Evolutionary conservation across 495 filamentous ascomycete genomes (phyloP).

Genomic region (Penicillium flavigenum): DNA sequence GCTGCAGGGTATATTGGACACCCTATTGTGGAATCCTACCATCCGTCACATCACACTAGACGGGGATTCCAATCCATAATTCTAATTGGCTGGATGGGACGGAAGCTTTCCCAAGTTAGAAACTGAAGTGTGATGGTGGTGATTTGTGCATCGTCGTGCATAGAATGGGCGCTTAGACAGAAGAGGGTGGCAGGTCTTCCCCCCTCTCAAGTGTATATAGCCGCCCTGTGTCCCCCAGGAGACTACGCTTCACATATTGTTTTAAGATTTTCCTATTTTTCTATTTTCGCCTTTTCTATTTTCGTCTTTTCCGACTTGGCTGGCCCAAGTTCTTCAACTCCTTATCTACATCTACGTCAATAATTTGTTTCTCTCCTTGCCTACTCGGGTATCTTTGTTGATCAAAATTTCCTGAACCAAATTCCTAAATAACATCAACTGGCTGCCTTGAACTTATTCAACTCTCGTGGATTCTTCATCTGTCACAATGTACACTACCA

Average conservation of each 20-base stretch:
- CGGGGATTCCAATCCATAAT: background rate
- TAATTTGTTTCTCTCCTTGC: slow-evolving; percentile 32
- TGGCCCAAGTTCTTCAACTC: slow-evolving; percentile 37
- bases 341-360: slow-evolving; percentile 32
- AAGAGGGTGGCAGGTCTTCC: slow-evolving; percentile 11
- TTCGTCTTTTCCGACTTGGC: slow-evolving; percentile 39
- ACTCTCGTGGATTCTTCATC: slow-evolving; percentile 9
- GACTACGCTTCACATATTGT: slow-evolving; percentile 27
- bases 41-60: slow-evolving; percentile 9
- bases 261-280: slow-evolving; percentile 41
- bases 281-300: slow-evolving; percentile 36
- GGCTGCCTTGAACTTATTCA: slow-evolving; percentile 11
- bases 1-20: slow-evolving; percentile 4
- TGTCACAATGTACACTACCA: slow-evolving; percentile 41
- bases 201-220: slow-evolving; percentile 37
- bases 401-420: slow-evolving; percentile 35
- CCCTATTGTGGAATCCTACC: background rate
- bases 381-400: slow-evolving; percentile 36
- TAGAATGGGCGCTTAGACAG: slow-evolving; percentile 29
- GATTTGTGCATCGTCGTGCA: slow-evolving; percentile 31
- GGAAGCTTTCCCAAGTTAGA: slow-evolving; percentile 17
- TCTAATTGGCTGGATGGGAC: slow-evolving; percentile 15
- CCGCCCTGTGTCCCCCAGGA: slow-evolving; percentile 26
- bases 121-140: slow-evolving; percentile 35
- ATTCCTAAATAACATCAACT: background rate